A percentile compares a stretch with the other conserved stretches of the same genome.
phyloP scores from a whole-genome alignment of 805 yeast genomes.

The Candida suzukii region DNA sequence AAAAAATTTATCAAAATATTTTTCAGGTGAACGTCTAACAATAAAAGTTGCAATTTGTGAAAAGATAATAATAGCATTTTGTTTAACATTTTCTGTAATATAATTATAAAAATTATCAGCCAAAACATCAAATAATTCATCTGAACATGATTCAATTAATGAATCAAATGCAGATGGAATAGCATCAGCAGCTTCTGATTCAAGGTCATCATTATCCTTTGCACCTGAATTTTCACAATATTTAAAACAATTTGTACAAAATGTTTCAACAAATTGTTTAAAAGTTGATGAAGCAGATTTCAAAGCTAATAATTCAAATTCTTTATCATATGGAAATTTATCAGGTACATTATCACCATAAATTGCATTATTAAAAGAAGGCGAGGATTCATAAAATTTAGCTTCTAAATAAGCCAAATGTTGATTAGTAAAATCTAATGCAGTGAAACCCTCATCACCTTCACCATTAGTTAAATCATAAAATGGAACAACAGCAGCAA shows the following conservation, averaged over 20 bases:
- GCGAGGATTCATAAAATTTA: slow-evolving; percentile 27
- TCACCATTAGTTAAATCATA: slow-evolving; percentile 44
- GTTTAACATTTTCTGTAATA: slow-evolving; percentile 50
- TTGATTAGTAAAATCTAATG: slow-evolving; percentile 53
- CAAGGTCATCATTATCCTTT: slow-evolving; percentile 42
- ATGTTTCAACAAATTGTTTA: slow-evolving; percentile 46
- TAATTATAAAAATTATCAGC: slow-evolving; percentile 46
- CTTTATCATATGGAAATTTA: slow-evolving; percentile 34
- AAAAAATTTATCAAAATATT: slow-evolving; percentile 37
- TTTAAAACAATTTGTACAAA: slow-evolving; percentile 52
- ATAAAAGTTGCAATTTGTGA: slow-evolving; percentile 70
- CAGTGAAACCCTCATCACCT: slow-evolving; percentile 31
- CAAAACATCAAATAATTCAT: slow-evolving; percentile 41
- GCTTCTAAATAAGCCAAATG: slow-evolving; percentile 53
- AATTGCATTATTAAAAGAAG: slow-evolving; percentile 11
- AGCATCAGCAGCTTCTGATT: slow-evolving; percentile 36
- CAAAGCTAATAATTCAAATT: slow-evolving; percentile 47
- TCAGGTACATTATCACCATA: slow-evolving; percentile 16
- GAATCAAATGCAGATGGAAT: slow-evolving; percentile 33
- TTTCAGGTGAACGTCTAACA: slow-evolving; percentile 53
- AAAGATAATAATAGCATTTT: slow-evolving; percentile 56
- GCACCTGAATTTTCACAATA: slow-evolving; percentile 63
- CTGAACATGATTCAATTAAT: slow-evolving; percentile 53
- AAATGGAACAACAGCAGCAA: slow-evolving; percentile 69
- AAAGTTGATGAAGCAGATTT: slow-evolving; percentile 70